Percentiles rank a stretch among this genome's conserved stretches.
Conservation (phyloP, 495 filamentous ascomycete species). For the Xylaria scruposa region DNA sequence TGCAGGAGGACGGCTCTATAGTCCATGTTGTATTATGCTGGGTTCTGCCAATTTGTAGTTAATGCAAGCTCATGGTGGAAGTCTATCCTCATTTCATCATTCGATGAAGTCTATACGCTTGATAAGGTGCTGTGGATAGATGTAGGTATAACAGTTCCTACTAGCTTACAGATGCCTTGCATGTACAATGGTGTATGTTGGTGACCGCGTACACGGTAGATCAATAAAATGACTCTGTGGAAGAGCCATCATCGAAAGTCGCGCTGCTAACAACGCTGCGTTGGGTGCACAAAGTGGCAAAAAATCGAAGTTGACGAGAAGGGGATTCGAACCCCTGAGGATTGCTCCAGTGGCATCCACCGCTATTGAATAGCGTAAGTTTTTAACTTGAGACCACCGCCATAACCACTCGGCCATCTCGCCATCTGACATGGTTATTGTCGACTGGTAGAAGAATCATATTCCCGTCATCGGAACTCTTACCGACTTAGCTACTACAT, state of each 20-base stretch:
- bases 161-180: too few species aligned
- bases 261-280: too few species aligned
- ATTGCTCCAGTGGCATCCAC: slow-evolving; percentile 37
- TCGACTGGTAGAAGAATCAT: too few species aligned
- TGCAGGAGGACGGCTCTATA: neutral
- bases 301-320: slow-evolving; percentile 25
- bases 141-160: too few species aligned
- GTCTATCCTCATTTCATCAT: neutral
- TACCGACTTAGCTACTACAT: neutral
- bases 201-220: neutral
- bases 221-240: neutral
- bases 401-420: slow-evolving; percentile 43
- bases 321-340: slow-evolving; percentile 42
- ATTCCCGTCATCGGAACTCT: neutral
- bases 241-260: too few species aligned
- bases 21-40: neutral
- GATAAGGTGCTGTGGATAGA: neutral
- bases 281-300: neutral
- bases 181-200: neutral
- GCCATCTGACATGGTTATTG: slow-evolving; percentile 1
- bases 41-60: neutral
- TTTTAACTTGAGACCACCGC: slow-evolving; percentile 41
- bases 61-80: neutral
- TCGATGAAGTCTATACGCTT: neutral
- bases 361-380: slow-evolving; percentile 29